Conservation (phyloP, 2,329 filamentous ascomycete genomes). For the Trichoderma hamatum region DNA sequence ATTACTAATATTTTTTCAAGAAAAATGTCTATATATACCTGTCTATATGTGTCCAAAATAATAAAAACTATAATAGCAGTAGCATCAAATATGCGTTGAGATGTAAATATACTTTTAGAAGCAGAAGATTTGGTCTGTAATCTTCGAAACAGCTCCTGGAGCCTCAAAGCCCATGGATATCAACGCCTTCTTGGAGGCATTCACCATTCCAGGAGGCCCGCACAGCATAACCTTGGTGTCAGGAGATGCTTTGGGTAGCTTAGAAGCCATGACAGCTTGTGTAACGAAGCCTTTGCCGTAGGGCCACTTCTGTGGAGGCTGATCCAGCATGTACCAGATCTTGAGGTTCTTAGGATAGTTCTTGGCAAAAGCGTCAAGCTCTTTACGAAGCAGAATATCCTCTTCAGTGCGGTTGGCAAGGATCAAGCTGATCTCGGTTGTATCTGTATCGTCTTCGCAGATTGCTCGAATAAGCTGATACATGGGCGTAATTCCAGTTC, state of each 20-base stretch:
- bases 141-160: conserved; percentile 53
- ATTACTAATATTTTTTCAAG: neutral
- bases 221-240: conserved; percentile 61
- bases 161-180: conserved; percentile 53
- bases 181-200: conserved; percentile 56
- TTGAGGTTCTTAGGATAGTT: conserved; percentile 56
- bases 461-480: conserved; percentile 64
- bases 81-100: neutral
- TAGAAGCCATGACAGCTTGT: conserved; percentile 51
- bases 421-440: conserved; percentile 58
- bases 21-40: neutral
- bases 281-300: conserved; percentile 55
- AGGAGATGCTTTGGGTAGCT: conserved; percentile 48
- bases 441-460: conserved; percentile 61
- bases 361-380: conserved; percentile 50
- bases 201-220: conserved; percentile 63
- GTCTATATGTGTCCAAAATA: neutral
- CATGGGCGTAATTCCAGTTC: conserved; percentile 42
- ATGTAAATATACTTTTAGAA: conserved; percentile 43
- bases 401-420: conserved; percentile 62
- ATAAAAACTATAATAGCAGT: neutral
- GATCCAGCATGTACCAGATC: conserved; percentile 58
- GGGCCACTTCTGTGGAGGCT: conserved; percentile 50
- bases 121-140: conserved; percentile 58
- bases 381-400: conserved; percentile 60